Base-by-base conservation (phyloP, 768 basidiomycete species). In the Asterophora lycoperdoides region DNA sequence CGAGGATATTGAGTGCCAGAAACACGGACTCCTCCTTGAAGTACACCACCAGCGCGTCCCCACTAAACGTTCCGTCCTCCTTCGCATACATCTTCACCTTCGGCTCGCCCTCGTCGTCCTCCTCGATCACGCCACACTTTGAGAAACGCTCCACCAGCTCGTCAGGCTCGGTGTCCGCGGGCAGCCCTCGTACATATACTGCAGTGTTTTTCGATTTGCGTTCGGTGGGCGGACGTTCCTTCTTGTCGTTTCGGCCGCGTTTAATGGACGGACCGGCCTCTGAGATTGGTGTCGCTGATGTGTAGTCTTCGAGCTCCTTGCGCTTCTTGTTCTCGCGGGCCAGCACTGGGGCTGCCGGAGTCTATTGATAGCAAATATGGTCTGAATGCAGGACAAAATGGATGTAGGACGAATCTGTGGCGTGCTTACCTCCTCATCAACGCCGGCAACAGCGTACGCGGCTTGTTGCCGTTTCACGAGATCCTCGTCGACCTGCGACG, bases 11-110 rank as follows among this genome's bases (percentile, higher is more conserved):
- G 53, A 89, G 61, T 8, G 94, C 95, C 46, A 98, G 74, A 3
- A 72, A 68, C 15, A 98, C 96, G n/a, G 88, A 91, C 52, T 93
- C 94, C 64, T 95, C 93, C 66, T 96, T 96, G 76, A 97, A 95
- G 67, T 89, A 99, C 29, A 97, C 93, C 49, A 99, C 85, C 55
- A 98, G 69, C 2, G 93, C 95, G 56, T 98, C 95, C 33, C 96
- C 95, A 57, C 81, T 96, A 67, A 97, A 96, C 19, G 77, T 63
- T 29, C 94, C 93, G 52, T 89, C 81, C 5, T 90, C 91, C 50
- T 80, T 81, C 39, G 89, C 87, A 66, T 99, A 99, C 73, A 98
- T 76, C 74, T 99, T 99, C 64, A 98, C 79, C 62, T 94, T 91
- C n/a, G 86, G 84, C 49, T 90, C 81, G 2, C 90, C 93, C n/a